Conservation (phyloP, 768 basidiomycete species). For the Lanmaoa pseudosensibilis region DNA sequence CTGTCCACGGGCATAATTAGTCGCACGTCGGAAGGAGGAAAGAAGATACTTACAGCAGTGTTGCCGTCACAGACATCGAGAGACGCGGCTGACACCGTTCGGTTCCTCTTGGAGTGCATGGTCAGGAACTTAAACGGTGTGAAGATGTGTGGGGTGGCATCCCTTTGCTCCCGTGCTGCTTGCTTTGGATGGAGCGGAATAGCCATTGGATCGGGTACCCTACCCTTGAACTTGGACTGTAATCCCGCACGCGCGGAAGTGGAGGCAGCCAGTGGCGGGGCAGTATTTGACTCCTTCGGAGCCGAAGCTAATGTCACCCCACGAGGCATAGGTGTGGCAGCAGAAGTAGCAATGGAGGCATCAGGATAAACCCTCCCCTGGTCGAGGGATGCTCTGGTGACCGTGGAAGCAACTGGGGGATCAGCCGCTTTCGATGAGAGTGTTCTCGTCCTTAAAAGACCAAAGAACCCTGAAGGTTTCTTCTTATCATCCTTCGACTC, state of each 20-base stretch:
- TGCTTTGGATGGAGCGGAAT: constrained; percentile 37
- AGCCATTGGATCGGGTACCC: constrained; percentile 21
- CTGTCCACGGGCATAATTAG: constrained; percentile 33
- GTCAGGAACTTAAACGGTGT: constrained; percentile 63
- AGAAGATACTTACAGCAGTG: constrained; percentile 59
- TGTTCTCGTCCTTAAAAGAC: constrained; percentile 33
- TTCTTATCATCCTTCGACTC: constrained; percentile 37
- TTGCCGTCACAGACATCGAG: constrained; percentile 74
- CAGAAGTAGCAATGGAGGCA: not conserved
- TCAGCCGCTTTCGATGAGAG: constrained; percentile 32
- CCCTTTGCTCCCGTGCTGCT: constrained; percentile 36
- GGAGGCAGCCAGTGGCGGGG: constrained; percentile 1
- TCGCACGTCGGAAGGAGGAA: not conserved
- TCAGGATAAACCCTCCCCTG: constrained; percentile 18
- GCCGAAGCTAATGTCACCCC: constrained; percentile 10
- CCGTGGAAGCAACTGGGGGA: constrained; percentile 22
- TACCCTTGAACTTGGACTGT: constrained; percentile 20
- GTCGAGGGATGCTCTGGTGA: constrained; percentile 21
- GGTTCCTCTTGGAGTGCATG: constrained; percentile 50
- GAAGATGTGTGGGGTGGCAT: constrained; percentile 49
- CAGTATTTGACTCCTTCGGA: constrained; percentile 18
- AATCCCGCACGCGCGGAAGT: constrained; percentile 7
- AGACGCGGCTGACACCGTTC: constrained; percentile 71
- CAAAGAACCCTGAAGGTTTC: constrained; percentile 31
- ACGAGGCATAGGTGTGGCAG: constrained; percentile 11